Base-by-base conservation (phyloP, 2,329 filamentous ascomycete genomes). In the Fusarium tupiense region DNA sequence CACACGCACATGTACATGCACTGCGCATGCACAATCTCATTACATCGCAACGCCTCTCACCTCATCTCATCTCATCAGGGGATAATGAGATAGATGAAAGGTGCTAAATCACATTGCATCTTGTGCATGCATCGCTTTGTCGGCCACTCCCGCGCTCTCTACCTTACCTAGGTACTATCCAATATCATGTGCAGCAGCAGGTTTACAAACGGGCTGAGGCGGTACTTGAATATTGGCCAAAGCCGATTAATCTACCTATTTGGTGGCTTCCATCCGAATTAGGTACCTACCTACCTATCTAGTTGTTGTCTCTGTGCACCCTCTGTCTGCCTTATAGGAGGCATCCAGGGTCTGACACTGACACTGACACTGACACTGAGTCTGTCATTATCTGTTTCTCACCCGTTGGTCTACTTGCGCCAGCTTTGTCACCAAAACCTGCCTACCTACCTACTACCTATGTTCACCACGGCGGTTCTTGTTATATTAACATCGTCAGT, bases 101-200 rank as follows among this genome's bases (percentile, higher is more conserved):
- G 61, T 76, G 68, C 75, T 69, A 69, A 66, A 77, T 77, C 73
- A 67, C 65, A 74, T 53, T 64, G 46, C 29, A 61, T 78, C 73
- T 76, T 71, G 75, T 76, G 67, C 71, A 72, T 73, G 67, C 71
- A 72, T 73, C 59, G 64, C 59, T 59, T 58, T 57, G 60, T 77
- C 65, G 73, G 73, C 67, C 73, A 72, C 73, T 74, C 74, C 75
- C 75, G 76, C 69, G 53, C 65, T 62, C 52, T 74, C 62, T 26
- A 69, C 64, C 43, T 47, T 29, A 9, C 19, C 24, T 29, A 26
- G 6, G 6, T 26, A 14, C 44, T 29, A 47, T 31, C 26, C 46
- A 49, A 38, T 52, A 68, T 69, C 49, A 71, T 74, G 38, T 50
- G 46, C 46, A 63, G 61, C 72, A 72, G 61, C 14, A 35, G 33